Evolutionary conservation across 2,329 filamentous ascomycete genomes (phyloP), one percentile per base, ranked within the genome.

Genomic region (Plenodomus biglobosus): DNA sequence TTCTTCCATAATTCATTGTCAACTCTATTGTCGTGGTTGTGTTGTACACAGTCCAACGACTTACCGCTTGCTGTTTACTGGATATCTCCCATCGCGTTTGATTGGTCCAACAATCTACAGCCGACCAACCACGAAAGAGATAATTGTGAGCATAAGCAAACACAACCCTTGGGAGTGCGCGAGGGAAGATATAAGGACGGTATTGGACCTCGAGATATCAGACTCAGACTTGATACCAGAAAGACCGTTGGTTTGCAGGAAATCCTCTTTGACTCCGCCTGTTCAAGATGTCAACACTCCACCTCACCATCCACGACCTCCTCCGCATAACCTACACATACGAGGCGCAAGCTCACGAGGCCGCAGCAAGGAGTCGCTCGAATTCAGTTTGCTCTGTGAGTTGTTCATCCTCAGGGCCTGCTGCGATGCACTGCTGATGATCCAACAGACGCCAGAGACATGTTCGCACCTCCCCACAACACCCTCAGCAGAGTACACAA

Each of bases 261-360:
- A n/a, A n/a, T n/a, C n/a, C n/a, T n/a, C n/a, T n/a, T n/a, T n/a
- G n/a, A n/a, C n/a, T n/a, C n/a, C n/a, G n/a, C n/a, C n/a, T n/a
- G n/a, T n/a, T 17, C 40, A 55, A 42, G 11, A 69, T 69, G 66
- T 68, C 66, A 50, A 69, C 66, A 4, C 61, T 50, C n/a, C 59
- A 60, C 45, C 46, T 69, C 3, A 59, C 64, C 8, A 49, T 69
- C 37, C 56, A 68, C 53, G 66, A 69, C 37, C 50, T 69, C 8
- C 58, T 69, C 15, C 66, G 66, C 52, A 67, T 69, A 48, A 68
- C 66, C 17, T 68, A 68, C 42, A 63, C 59, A 1, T 69, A 69
- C 43, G 66, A 69, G 47, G 54, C 59, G n/a, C 58, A 55, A 38
- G 60, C 60, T 8, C 37, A 59, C 10, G 56, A 61, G 40, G 53